A percentile compares a stretch with the other conserved stretches of the same genome.
These are phyloP conservation scores for Trichoderma sp. DNA, from an alignment of 2,329 filamentous ascomycete genomes.

Conservation along the genomic window DNA sequence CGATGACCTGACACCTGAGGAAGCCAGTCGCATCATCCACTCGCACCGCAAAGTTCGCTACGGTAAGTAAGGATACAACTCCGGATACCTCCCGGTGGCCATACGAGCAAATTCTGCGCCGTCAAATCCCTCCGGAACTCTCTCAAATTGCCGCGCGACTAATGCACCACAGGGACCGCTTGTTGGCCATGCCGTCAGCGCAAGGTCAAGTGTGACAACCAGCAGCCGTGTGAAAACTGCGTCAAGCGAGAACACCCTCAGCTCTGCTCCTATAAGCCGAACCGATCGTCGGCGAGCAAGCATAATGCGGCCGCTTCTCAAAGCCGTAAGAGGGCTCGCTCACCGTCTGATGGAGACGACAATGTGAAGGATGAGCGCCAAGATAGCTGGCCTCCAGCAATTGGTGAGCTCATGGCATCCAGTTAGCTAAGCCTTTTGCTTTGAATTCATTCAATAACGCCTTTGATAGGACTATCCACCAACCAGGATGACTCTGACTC, in stretches of 20 bases:
- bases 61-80: slow-evolving; percentile 41
- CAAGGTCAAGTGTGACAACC: slow-evolving; percentile 68
- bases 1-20: slow-evolving; percentile 60
- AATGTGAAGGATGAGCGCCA: slow-evolving; percentile 36
- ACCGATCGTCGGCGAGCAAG: slow-evolving; percentile 42
- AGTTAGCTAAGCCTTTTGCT: not conserved
- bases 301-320: slow-evolving; percentile 30
- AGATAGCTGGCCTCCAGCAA: slow-evolving; percentile 42
- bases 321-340: slow-evolving; percentile 35
- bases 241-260: slow-evolving; percentile 62
- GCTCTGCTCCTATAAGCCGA: slow-evolving; percentile 65
- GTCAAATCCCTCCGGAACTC: not conserved
- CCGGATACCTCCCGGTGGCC: not conserved
- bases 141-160: not conserved
- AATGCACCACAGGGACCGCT: slow-evolving; percentile 48
- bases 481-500: slow-evolving; percentile 50
- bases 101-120: not conserved
- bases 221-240: slow-evolving; percentile 66
- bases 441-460: not conserved
- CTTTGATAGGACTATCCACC: slow-evolving; percentile 34
- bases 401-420: slow-evolving; percentile 32
- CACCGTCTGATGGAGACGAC: slow-evolving; percentile 33
- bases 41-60: slow-evolving; percentile 67
- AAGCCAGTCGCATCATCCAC: slow-evolving; percentile 66
- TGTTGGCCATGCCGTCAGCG: slow-evolving; percentile 67